Evolutionary conservation across 352 stramenopile species (phyloP).

Genomic region (Pythium diclinum): DNA sequence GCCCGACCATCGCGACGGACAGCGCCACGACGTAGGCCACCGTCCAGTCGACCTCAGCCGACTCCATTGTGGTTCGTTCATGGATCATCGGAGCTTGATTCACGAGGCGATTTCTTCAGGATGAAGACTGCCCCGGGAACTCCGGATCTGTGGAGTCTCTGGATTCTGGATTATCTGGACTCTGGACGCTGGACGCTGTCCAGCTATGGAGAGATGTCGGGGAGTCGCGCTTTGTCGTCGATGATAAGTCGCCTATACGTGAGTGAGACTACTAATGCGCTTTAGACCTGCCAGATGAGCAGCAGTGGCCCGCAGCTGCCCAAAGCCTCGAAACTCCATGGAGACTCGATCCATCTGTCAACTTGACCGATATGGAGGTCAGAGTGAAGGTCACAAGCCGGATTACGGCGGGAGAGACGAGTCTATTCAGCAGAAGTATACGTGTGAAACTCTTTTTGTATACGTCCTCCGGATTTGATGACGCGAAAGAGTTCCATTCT

Average conservation of each 20-base stretch:
- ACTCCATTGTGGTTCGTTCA: conserved; percentile 36
- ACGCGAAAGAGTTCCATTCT: not conserved
- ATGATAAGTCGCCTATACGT: not conserved
- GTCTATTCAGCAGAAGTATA: not conserved
- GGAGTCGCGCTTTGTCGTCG: not conserved
- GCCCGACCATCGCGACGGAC: conserved; percentile 38
- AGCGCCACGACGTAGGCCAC: conserved; percentile 55
- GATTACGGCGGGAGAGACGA: not conserved
- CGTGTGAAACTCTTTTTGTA: not conserved
- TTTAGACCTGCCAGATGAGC: not conserved
- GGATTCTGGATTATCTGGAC: not conserved
- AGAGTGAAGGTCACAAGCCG: not conserved
- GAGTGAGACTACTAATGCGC: not conserved
- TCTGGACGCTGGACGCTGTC: not conserved
- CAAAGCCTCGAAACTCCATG: not conserved
- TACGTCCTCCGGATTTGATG: not conserved
- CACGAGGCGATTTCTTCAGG: not conserved
- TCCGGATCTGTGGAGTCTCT: not conserved
- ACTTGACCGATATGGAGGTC: not conserved
- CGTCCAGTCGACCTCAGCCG: conserved; percentile 54
- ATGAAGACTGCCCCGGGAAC: too few relatives aligned
- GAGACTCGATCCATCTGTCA: not conserved
- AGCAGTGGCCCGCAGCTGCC: not conserved
- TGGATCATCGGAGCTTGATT: not conserved
- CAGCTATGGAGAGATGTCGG: too few relatives aligned